Evolutionary conservation across 2,329 filamentous ascomycete species (phyloP).

Genomic region (Fonsecaea multimorphosa): DNA sequence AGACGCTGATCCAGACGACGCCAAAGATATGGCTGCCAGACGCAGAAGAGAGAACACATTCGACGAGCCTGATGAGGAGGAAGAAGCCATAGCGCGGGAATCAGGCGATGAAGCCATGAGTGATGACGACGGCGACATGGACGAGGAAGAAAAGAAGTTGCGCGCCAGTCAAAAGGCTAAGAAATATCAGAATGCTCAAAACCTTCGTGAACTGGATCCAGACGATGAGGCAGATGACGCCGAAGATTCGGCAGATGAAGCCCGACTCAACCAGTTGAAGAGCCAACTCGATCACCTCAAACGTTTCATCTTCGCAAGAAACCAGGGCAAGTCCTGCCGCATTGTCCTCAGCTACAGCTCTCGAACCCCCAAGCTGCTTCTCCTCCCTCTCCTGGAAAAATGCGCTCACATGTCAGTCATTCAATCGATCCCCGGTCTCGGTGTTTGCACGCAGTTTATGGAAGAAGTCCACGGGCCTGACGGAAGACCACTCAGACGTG

Average conservation of each 20-base stretch:
- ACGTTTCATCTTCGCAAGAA: slow-evolving; percentile 79
- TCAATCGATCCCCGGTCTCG: slow-evolving; percentile 81
- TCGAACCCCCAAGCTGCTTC: slow-evolving; percentile 83
- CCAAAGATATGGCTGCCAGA: slow-evolving; percentile 63
- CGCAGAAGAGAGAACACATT: slow-evolving; percentile 75
- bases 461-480: slow-evolving; percentile 60
- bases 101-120: slow-evolving; percentile 48
- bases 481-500: slow-evolving; percentile 53
- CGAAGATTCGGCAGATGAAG: slow-evolving; percentile 53
- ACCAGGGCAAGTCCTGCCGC: slow-evolving; percentile 73
- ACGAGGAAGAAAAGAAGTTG: slow-evolving; percentile 20
- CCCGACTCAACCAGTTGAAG: slow-evolving; percentile 69
- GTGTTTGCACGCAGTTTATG: slow-evolving; percentile 70
- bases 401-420: slow-evolving; percentile 80
- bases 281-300: slow-evolving; percentile 70
- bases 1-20: slow-evolving; percentile 78
- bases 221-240: slow-evolving; percentile 36
- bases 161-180: slow-evolving; percentile 12
- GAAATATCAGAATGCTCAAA: slow-evolving; percentile 30
- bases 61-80: slow-evolving; percentile 90
- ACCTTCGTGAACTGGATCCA: slow-evolving; percentile 35
- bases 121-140: slow-evolving; percentile 22
- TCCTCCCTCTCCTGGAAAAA: slow-evolving; percentile 86
- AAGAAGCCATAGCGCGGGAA: slow-evolving; percentile 68
- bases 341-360: slow-evolving; percentile 84